phyloP scores from a whole-genome alignment of 106 monocot genomes.

The Gastrodia elata region DNA sequence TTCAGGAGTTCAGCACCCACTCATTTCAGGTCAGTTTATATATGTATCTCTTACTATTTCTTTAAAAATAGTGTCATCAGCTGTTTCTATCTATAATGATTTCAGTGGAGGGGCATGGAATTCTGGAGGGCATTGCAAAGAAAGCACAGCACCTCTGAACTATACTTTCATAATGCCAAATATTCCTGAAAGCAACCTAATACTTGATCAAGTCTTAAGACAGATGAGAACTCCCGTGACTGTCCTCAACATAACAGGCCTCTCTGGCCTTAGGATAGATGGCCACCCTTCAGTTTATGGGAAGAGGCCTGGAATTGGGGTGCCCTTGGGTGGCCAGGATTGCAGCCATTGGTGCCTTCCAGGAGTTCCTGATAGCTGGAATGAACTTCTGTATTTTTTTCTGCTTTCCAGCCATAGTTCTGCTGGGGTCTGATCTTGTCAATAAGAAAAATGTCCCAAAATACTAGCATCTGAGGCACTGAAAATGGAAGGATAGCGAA shows the following conservation, averaged over 20 bases:
- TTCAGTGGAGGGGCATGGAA: slow-evolving; percentile 91
- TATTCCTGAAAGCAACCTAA: slow-evolving; percentile 38
- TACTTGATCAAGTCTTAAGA: slow-evolving; percentile 49
- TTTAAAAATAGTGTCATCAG: background rate
- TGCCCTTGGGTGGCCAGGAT: slow-evolving; percentile 31
- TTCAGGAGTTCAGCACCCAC: slow-evolving; percentile 88
- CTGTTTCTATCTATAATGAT: background rate
- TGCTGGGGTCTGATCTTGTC: background rate
- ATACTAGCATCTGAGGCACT: background rate
- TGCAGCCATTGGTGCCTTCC: slow-evolving; percentile 99
- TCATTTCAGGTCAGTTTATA: slow-evolving; percentile 59
- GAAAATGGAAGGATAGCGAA: too few relatives aligned
- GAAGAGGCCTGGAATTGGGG: slow-evolving; percentile 14
- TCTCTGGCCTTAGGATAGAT: slow-evolving; percentile 76
- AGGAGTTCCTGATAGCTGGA: slow-evolving; percentile 89
- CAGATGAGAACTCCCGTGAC: slow-evolving; percentile 78
- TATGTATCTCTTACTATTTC: background rate
- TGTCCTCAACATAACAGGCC: slow-evolving; percentile 57
- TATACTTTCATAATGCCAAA: slow-evolving; percentile 10
- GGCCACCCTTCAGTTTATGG: slow-evolving; percentile 85
- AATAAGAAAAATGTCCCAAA: background rate
- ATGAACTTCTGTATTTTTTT: slow-evolving; percentile 67
- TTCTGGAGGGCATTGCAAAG: slow-evolving; percentile 82
- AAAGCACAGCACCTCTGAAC: slow-evolving; percentile 47
- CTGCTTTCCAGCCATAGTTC: slow-evolving; percentile 20